These are phyloP conservation scores for Malus domestica DNA, from an alignment of 306 rosid species.

Conservation along the genomic window ASM211411v1 NC_041803.1:16114001-16114500, in stretches of 20 bases:
- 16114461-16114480: constrained; percentile 86
- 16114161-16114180: background rate
- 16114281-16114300: background rate
- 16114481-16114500: constrained; percentile 92
- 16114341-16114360: background rate
- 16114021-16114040: background rate
- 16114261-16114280: background rate
- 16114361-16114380: background rate
- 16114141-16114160: background rate
- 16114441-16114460: constrained; percentile 71
- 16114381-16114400: background rate
- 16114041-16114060: background rate
- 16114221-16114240: background rate
- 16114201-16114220: too few relatives aligned
- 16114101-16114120: background rate
- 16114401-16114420: background rate
- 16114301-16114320: background rate
- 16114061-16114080: background rate
- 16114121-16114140: background rate
- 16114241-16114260: background rate
- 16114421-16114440: too few relatives aligned
- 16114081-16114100: background rate
- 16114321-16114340: background rate
- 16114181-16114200: too few relatives aligned
- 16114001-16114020: background rate